Conservation (phyloP, 768 basidiomycete genomes). For the Candolleomyces efflorescens region DNA sequence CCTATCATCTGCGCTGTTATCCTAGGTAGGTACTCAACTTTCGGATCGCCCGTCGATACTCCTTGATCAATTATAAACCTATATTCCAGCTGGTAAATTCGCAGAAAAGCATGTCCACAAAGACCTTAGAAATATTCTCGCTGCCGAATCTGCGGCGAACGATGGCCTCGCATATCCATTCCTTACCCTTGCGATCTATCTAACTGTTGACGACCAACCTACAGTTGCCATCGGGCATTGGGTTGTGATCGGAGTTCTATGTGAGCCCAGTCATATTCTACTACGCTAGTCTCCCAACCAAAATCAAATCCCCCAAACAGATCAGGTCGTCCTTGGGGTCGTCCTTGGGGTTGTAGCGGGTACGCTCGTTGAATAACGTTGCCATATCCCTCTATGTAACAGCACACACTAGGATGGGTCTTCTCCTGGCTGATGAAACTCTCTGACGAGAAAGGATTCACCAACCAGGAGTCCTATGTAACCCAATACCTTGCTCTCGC, state of each 20-base stretch:
- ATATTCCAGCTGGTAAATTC: conserved; percentile 58
- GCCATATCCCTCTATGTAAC: not conserved
- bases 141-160: conserved; percentile 91
- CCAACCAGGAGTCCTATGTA: conserved; percentile 63
- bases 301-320: conserved; percentile 27
- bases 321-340: conserved; percentile 80
- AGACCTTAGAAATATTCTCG: conserved; percentile 75
- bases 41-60: too few relatives aligned
- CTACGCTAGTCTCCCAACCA: too few relatives aligned
- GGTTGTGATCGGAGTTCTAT: conserved; percentile 83
- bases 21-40: conserved; percentile 42
- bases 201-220: conserved; percentile 65
- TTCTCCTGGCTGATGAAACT: conserved; percentile 72
- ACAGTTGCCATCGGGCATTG: conserved; percentile 73
- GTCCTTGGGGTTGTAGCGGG: conserved; percentile 57
- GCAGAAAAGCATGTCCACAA: conserved; percentile 65
- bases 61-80: not conserved
- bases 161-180: conserved; percentile 97
- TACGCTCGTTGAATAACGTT: conserved; percentile 17
- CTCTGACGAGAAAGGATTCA: conserved; percentile 23
- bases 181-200: conserved; percentile 79
- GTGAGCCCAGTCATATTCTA: conserved; percentile 30
- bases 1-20: conserved; percentile 88
- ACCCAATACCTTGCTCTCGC: conserved; percentile 73
- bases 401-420: conserved; percentile 37